phyloP scores from a whole-genome alignment of 495 filamentous ascomycete species.

The Podospora australis region DNA sequence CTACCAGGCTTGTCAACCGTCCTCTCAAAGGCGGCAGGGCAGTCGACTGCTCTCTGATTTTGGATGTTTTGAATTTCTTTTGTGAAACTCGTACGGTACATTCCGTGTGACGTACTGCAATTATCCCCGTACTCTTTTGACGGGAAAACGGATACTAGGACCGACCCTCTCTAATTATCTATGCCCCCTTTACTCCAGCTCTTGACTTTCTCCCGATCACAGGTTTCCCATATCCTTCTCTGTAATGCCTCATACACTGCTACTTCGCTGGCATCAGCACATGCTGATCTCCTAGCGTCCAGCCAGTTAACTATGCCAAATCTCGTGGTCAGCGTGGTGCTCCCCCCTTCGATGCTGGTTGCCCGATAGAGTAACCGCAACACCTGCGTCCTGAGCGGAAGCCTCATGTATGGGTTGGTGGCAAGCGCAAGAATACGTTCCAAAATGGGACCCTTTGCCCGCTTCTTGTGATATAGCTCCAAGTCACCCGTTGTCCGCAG shows the following conservation, averaged over 20 bases:
- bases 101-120: too few relatives aligned
- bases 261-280: constrained; percentile 35
- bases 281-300: constrained; percentile 44
- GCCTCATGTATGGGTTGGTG: constrained; percentile 55
- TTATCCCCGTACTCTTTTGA: too few relatives aligned
- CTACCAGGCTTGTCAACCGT: too few relatives aligned
- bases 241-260: constrained; percentile 52
- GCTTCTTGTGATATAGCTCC: constrained; percentile 72
- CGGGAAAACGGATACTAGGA: too few relatives aligned
- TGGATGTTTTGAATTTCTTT: too few relatives aligned
- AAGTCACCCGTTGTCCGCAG: constrained; percentile 54
- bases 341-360: constrained; percentile 67
- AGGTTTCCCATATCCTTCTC: constrained; percentile 58
- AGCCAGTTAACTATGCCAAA: constrained; percentile 81
- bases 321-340: constrained; percentile 78
- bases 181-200: constrained; percentile 63
- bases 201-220: constrained; percentile 58
- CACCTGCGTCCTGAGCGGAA: constrained; percentile 57
- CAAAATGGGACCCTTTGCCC: constrained; percentile 49
- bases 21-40: too few relatives aligned
- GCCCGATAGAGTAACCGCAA: constrained; percentile 67
- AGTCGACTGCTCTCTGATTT: too few relatives aligned
- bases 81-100: too few relatives aligned
- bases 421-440: constrained; percentile 71
- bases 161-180: too few relatives aligned